phyloP scores from a whole-genome alignment of 768 basidiomycete species.

The Mycena rebaudengoi region DNA sequence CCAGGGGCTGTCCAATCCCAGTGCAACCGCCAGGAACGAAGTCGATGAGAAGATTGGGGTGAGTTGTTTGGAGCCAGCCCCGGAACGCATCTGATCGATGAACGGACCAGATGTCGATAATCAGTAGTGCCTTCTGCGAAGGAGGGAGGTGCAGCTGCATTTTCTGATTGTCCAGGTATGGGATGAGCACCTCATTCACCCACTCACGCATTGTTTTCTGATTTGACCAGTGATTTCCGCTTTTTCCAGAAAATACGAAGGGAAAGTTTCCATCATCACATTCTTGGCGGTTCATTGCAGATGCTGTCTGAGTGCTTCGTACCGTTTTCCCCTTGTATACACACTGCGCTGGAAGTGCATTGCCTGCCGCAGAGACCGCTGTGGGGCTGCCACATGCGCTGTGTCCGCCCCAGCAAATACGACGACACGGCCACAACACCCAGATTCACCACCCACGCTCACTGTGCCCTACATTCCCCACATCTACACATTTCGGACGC shows the following conservation, averaged over 20 bases:
- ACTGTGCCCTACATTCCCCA: too few species aligned
- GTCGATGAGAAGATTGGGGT: slow-evolving; percentile 32
- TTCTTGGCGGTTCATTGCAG: neutral
- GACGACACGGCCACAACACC: too few species aligned
- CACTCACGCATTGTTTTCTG: slow-evolving; percentile 28
- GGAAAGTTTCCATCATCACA: slow-evolving; percentile 19
- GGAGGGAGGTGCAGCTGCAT: neutral
- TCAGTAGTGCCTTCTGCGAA: slow-evolving; percentile 26
- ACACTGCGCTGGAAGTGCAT: slow-evolving; percentile 38
- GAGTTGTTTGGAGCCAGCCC: slow-evolving; percentile 31
- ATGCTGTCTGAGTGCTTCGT: slow-evolving; percentile 15
- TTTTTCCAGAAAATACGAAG: slow-evolving; percentile 29
- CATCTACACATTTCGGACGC: too few species aligned
- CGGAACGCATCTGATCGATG: slow-evolving; percentile 39
- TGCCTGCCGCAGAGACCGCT: slow-evolving; percentile 31
- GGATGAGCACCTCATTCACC: slow-evolving; percentile 29
- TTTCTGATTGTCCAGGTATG: slow-evolving; percentile 23
- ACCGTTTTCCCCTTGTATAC: slow-evolving; percentile 34
- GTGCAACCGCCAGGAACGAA: slow-evolving; percentile 36
- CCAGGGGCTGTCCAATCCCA: slow-evolving; percentile 33
- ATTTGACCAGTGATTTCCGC: slow-evolving; percentile 31
- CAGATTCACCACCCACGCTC: too few species aligned
- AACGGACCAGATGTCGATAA: slow-evolving; percentile 40
- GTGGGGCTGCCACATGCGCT: too few species aligned
- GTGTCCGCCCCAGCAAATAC: too few species aligned